Base-by-base conservation (phyloP, 352 stramenopile species). In the Pythium aphanidermatum region DNA sequence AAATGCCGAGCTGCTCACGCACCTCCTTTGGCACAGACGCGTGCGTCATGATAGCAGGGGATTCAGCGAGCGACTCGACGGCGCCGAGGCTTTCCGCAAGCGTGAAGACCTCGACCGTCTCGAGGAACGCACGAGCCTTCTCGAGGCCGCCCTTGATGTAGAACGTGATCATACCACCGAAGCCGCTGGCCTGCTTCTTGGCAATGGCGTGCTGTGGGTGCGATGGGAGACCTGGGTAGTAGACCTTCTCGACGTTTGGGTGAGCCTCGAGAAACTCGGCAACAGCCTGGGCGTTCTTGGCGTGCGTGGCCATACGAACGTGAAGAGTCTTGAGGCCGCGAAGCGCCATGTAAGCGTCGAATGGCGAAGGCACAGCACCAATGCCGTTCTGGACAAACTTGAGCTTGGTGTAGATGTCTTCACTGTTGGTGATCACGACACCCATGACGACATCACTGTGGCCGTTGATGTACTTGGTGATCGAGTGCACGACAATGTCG, bases 401-500 rank as follows among this genome's bases (percentile, higher is more conserved):
- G 44, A 96, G 74, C 66, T 97, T 97, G 49, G 84, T 93, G 67
- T 96, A 79, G 43, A 97, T 91, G 49, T 95, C 91, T 46, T 93
- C 83, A 54, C 83, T 80, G 60, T 97, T 95, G 58, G 80, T 92
- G 49, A 97, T 70, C 25, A 97, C 83, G 16, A 95, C 87, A 34
- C 93, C 93, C 46, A 92, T 90, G 33, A 97, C 86, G 7, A 94
- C 90, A 48, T 96, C 92, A 55, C 94, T 97, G 71, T 97, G 92
- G 46, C 92, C 92, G 60, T 96, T 95, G 59, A 97, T 97, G 74
- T 96, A 98, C 78, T 98, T 98, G 65, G 93, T 98, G 55, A 96
- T 77, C 50, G 79, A 96, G 69, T 97, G 92, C 42, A 97, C 77
- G 26, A 95, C 89, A 19, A 98, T 72, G 63, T 98, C 89, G 26